Conservation (phyloP, 176 grass and related monocot species). For the Avena sativa region DNA sequence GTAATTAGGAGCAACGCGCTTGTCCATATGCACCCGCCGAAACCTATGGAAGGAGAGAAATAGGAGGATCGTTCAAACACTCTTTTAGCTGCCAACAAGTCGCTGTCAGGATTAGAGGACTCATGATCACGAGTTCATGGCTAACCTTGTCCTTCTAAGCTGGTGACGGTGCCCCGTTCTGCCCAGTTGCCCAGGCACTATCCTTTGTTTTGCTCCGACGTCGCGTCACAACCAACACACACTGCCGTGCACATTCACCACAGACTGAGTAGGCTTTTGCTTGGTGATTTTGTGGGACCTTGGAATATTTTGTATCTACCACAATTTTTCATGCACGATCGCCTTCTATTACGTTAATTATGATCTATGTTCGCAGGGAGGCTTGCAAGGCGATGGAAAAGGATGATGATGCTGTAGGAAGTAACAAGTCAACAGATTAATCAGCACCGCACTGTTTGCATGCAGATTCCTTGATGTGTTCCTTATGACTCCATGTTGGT, state of each 20-base stretch:
- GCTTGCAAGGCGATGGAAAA: slow-evolving; percentile 33
- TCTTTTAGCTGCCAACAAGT: neutral
- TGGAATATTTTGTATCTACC: neutral
- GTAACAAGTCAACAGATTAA: no score
- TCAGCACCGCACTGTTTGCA: no score
- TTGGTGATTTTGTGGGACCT: neutral
- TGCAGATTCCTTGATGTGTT: no score
- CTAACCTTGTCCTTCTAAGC: neutral
- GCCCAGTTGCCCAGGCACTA: neutral
- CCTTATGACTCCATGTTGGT: no score
- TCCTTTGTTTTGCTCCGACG: neutral
- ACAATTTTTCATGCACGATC: neutral
- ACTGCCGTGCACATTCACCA: neutral
- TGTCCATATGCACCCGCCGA: neutral
- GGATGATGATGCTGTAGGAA: neutral
- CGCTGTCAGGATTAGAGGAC: neutral
- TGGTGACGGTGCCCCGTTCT: neutral
- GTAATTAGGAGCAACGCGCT: neutral
- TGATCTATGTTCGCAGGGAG: slow-evolving; percentile 21
- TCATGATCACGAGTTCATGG: neutral
- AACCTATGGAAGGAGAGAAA: neutral
- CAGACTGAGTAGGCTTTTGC: neutral
- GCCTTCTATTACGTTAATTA: neutral
- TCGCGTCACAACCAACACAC: neutral
- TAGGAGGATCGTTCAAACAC: neutral